These are phyloP conservation scores for Tilletia setariae DNA, from an alignment of 1,284 basidiomycete genomes.

Conservation along the genomic window DNA sequence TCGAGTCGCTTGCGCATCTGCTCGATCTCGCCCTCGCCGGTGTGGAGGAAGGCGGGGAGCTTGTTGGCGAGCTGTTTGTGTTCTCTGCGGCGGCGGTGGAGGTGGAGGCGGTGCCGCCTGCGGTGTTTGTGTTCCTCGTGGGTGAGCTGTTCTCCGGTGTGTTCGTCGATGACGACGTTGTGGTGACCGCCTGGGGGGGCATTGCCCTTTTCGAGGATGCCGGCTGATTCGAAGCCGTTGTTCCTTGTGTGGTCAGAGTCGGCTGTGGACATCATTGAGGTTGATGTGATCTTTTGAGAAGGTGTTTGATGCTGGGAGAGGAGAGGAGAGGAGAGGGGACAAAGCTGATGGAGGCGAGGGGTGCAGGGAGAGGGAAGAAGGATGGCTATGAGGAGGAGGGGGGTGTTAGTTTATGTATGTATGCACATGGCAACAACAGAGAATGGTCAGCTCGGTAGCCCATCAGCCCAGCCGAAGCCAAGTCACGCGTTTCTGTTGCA, in stretches of 20 bases:
- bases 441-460: too few species aligned
- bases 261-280: too few species aligned
- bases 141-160: neutral
- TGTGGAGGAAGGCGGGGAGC: conserved; percentile 14
- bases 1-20: conserved; percentile 4
- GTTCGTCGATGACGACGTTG: neutral
- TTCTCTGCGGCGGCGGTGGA: conserved; percentile 1
- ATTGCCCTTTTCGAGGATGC: conserved; percentile 2
- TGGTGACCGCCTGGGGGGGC: neutral
- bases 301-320: too few species aligned
- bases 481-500: too few species aligned
- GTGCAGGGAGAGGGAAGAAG: too few species aligned
- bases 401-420: too few species aligned
- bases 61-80: conserved; percentile 1
- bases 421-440: too few species aligned
- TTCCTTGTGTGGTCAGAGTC: neutral
- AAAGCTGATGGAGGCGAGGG: too few species aligned
- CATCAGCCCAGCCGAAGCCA: too few species aligned
- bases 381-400: too few species aligned
- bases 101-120: neutral
- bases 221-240: conserved; percentile 8
- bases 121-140: neutral
- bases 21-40: neutral
- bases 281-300: too few species aligned
- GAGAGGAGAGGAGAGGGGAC: too few species aligned